Base-by-base conservation (phyloP, 768 basidiomycete species). In the Tulasnella sp. region DNA sequence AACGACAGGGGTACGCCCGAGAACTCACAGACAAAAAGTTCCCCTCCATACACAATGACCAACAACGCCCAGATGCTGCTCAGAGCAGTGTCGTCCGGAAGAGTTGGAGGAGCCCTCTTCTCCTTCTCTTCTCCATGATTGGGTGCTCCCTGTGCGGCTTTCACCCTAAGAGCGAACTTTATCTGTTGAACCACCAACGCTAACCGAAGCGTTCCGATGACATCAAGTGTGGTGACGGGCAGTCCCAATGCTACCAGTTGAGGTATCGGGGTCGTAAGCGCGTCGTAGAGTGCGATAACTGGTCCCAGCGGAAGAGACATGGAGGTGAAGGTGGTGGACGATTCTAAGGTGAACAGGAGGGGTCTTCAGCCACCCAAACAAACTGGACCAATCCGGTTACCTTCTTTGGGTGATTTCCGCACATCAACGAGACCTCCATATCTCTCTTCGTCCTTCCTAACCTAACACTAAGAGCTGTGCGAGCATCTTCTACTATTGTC, bases 21-120 rank as follows among this genome's bases (percentile, higher is more conserved):
- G 12, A 35, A 72, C 71, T 63, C 36, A 90, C 90, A 85, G 69
- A 83, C 83, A 64, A 90, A 80, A 1, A 86, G 87, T 79, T 92
- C 90, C n/a, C 91, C 91, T 9, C 90, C 91, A 76, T 87, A 92
- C 0, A 92, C 90, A 35, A 92, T 87, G 16, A 86, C 80, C 37
- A 90, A 80, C 2, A 87, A 87, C 0, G 5, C 83, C 78, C 19
- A 85, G 78, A 75, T 86, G 26, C n/a, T 71, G 26, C 41, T 29
- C 64, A 74, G 22, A 35, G 36, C 62, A 22, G 19, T 65, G 32
- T 72, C 71, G 8, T 8, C 41, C 0, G 39, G 67, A 40, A 35
- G 29, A n/a, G 12, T 41, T 12, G 42, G 39, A n/a, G 67, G 22
- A n/a, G 8, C 29, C 5, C 44, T 81, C 78, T 35, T 70, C 64